phyloP scores from a whole-genome alignment of 208 protist genomes.

The Leishmania braziliensis region DNA sequence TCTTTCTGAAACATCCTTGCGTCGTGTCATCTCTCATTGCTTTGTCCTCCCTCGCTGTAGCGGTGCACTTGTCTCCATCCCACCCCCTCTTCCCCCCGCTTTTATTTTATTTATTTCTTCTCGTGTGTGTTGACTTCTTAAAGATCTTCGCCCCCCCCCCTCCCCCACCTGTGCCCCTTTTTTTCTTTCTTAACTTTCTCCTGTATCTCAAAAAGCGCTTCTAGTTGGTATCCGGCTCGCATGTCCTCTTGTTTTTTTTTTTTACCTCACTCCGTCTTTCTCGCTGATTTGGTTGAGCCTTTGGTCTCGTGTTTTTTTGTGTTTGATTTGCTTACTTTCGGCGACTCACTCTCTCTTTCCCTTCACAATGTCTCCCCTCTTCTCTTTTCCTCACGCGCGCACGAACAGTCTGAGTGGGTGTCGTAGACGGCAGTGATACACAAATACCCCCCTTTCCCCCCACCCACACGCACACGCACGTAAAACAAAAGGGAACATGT shows the following conservation, averaged over 20 bases:
- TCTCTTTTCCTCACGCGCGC: background rate
- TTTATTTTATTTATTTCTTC: background rate
- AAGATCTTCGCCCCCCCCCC: background rate
- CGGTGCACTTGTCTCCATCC: background rate
- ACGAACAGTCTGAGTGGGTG: background rate
- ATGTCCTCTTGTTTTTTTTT: background rate
- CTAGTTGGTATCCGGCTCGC: background rate
- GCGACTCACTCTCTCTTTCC: background rate
- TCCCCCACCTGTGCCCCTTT: no score
- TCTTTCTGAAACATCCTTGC: background rate
- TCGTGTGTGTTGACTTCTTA: background rate
- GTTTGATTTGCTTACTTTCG: background rate
- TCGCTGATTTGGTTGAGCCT: background rate
- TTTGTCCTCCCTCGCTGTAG: background rate
- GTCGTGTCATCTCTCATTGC: background rate
- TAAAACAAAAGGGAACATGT: background rate
- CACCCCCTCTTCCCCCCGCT: background rate
- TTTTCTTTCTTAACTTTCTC: background rate
- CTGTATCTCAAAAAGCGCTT: background rate
- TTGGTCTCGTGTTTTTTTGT: background rate
- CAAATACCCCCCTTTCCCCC: background rate
- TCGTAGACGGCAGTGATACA: background rate
- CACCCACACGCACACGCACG: background rate
- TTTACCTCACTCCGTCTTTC: background rate
- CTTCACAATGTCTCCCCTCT: background rate